Percentiles rank a stretch among this genome's conserved stretches.
Evolutionary conservation across 2,329 filamentous ascomycete genomes (phyloP).

Genomic region (Arthrobotrys pseudoclavata): DNA sequence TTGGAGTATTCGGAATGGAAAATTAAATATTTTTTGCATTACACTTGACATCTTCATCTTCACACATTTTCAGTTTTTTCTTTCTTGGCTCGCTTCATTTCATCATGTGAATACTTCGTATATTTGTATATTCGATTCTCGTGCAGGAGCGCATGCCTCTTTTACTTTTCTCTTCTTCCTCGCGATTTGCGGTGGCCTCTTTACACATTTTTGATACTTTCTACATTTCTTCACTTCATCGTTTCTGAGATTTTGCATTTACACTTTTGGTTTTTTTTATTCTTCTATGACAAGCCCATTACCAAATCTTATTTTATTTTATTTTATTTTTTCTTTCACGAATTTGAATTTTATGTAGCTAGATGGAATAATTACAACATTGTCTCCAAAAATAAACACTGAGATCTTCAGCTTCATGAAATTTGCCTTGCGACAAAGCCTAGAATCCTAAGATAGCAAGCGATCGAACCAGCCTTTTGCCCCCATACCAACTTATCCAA

Average conservation of each 20-base stretch:
- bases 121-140: constrained; percentile 66
- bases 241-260: constrained; percentile 16
- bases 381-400: constrained; percentile 22
- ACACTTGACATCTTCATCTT: constrained; percentile 65
- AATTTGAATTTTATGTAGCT: constrained; percentile 32
- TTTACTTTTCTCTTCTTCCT: constrained; percentile 64
- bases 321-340: constrained; percentile 14
- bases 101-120: constrained; percentile 66
- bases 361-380: constrained; percentile 51
- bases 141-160: constrained; percentile 64
- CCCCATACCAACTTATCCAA: constrained; percentile 26
- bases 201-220: constrained; percentile 28
- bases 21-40: constrained; percentile 69
- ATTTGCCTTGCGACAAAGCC: constrained; percentile 48
- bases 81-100: constrained; percentile 61
- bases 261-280: not conserved
- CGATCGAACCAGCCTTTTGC: constrained; percentile 7
- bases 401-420: constrained; percentile 19
- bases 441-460: constrained; percentile 32
- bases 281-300: constrained; percentile 12
- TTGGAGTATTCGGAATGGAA: constrained; percentile 60
- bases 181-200: constrained; percentile 18
- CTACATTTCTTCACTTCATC: constrained; percentile 27
- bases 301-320: constrained; percentile 11
- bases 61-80: constrained; percentile 64